These are phyloP conservation scores for Turritis glabra DNA, from an alignment of 345 rosid species.

Conservation along the genomic window DNA sequence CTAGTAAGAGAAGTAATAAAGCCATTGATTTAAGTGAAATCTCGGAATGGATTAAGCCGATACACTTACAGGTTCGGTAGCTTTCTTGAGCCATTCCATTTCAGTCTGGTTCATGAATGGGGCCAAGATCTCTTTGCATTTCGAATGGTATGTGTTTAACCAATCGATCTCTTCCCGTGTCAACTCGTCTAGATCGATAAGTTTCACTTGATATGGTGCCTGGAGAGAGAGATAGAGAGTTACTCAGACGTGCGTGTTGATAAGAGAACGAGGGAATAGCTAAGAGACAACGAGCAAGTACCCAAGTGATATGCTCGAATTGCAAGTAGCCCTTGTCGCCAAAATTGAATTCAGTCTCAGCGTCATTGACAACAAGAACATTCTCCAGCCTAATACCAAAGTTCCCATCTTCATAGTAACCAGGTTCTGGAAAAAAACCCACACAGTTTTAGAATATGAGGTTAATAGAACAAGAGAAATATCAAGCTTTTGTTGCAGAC, in stretches of 20 bases:
- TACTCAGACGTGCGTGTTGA: not conserved
- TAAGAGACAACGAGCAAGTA: constrained; percentile 37
- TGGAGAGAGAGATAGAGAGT: constrained; percentile 11
- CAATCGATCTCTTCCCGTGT: constrained; percentile 70
- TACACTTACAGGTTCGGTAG: constrained; percentile 69
- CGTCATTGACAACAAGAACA: constrained; percentile 75
- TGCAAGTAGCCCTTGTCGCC: constrained; percentile 89
- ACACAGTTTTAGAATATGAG: not conserved
- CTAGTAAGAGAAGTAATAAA: not conserved
- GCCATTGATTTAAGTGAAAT: not conserved
- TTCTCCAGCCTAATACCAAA: constrained; percentile 97
- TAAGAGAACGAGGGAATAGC: not conserved
- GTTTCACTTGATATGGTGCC: constrained; percentile 93
- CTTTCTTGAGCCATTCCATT: constrained; percentile 84
- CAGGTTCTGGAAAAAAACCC: constrained; percentile 59
- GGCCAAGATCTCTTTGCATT: constrained; percentile 70
- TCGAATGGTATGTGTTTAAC: constrained; percentile 76
- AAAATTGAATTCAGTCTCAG: constrained; percentile 75
- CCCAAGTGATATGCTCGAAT: constrained; percentile 99
- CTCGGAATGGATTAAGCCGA: constrained; percentile 17
- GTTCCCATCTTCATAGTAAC: constrained; percentile 91
- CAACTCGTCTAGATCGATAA: constrained; percentile 60
- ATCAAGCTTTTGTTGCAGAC: constrained; percentile 29
- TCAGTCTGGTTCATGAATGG: constrained; percentile 66
- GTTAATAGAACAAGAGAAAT: not conserved